A percentile compares a stretch with the other conserved stretches of the same genome.
phyloP scores from a whole-genome alignment of 139 green algal species.

The Tetradesmus obliquus region DNA sequence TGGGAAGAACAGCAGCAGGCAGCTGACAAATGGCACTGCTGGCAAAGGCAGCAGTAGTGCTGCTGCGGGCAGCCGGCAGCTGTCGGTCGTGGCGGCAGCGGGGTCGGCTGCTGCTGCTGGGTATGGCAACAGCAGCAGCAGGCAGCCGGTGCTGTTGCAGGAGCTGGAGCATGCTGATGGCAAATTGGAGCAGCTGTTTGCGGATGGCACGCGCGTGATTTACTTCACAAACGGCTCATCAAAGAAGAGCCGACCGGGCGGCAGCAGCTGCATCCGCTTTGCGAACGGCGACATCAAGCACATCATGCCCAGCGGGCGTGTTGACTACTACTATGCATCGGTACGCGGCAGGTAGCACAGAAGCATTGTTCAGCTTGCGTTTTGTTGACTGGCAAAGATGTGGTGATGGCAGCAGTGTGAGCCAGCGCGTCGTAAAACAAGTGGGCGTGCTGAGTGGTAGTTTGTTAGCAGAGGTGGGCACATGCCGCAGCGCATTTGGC shows the following conservation, averaged over 20 bases:
- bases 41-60: conserved; percentile 1
- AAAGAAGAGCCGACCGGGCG: conserved; percentile 53
- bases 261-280: conserved; percentile 73
- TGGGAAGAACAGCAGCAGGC: background rate
- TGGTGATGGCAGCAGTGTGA: background rate
- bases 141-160: conserved; percentile 32
- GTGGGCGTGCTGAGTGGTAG: background rate
- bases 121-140: background rate
- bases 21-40: background rate
- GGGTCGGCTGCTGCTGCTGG: background rate
- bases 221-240: conserved; percentile 80
- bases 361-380: background rate
- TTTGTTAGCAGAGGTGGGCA: no score
- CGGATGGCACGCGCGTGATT: conserved; percentile 60
- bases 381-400: background rate
- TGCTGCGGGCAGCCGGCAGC: background rate
- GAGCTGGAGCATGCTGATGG: conserved; percentile 64
- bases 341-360: conserved; percentile 50
- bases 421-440: background rate
- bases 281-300: conserved; percentile 91
- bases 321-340: conserved; percentile 91
- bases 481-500: no score
- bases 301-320: conserved; percentile 47
- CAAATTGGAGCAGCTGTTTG: conserved; percentile 70
- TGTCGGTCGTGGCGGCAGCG: background rate